Evolutionary conservation across 108 stramenopile genomes (phyloP), one percentile per base, ranked within the genome.

Genomic region (Mediolabrus comicus): DNA sequence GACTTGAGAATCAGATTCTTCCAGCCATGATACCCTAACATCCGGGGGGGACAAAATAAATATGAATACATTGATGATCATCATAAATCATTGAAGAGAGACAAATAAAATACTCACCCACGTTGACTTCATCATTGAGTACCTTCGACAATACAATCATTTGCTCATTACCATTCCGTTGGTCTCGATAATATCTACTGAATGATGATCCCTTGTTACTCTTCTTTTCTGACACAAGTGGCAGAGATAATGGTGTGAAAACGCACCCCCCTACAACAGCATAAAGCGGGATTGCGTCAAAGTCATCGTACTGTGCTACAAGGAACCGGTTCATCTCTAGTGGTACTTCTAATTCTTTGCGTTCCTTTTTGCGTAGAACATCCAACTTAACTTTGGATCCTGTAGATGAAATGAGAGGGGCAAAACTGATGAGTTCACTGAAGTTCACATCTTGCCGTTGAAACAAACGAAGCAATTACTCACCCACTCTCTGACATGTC

Each of bases 231-330:
- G 36, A 57, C 1, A 82, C 46, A 11, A 72, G 72, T 10, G 81
- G 81, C 19, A 71, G 60, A 12, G 74, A 61, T 28, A 82, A 55
- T 25, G 75, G 75, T 22, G 75, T 68, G 51, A 82, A 82, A 0
- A 82, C 81, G 46, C 75, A 82, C 7, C 81, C 81, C 7, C 76
- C 81, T 8, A 64, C 65, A 1, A 82, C 71, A 27, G 60, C 71
- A 35, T 82, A 82, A 26, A 64, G 27, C n/a, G 81, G 78, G 22
- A 32, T 46, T 4, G 81, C 81, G 41, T 82, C 81, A 49, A 82
- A 82, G 35, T 64, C 63, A 53, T 82, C 81, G 30, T 77, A 73
- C 38, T 65, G 59, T 11, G 81, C 59, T 12, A 76, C 75, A 7
- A 82, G 29, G 53, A 68, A 77, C 0, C 72, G 81, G 34, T 53